Conservation (phyloP, 768 basidiomycete species). For the Strobilomyces confusus region DNA sequence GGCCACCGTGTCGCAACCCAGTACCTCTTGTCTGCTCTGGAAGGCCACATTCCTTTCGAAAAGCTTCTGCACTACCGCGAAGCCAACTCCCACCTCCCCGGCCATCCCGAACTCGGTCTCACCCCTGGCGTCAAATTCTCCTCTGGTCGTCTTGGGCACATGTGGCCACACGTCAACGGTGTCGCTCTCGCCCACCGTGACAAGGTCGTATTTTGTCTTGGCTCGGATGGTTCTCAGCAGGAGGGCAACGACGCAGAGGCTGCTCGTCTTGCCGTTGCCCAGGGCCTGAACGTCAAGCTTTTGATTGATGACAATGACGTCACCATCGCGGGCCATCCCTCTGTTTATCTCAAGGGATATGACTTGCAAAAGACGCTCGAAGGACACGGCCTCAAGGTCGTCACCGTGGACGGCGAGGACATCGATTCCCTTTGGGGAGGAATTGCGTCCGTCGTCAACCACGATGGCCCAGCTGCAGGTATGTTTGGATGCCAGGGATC, state of each 20-base stretch:
- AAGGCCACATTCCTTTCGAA: conserved; percentile 66
- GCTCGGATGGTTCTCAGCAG: conserved; percentile 89
- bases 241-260: conserved; percentile 92
- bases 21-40: conserved; percentile 76
- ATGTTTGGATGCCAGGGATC: conserved; percentile 13
- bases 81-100: conserved; percentile 82
- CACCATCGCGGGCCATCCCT: conserved; percentile 89
- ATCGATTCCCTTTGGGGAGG: conserved; percentile 73
- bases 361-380: conserved; percentile 64
- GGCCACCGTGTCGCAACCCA: conserved; percentile 91
- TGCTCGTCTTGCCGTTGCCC: conserved; percentile 81
- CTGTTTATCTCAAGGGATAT: conserved; percentile 80
- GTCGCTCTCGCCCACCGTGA: conserved; percentile 74
- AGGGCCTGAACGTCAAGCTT: conserved; percentile 78
- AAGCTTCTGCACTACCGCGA: conserved; percentile 83
- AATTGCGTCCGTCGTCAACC: conserved; percentile 48
- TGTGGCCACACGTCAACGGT: conserved; percentile 88
- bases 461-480: conserved; percentile 80
- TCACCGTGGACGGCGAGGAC: conserved; percentile 73
- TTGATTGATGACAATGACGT: conserved; percentile 90
- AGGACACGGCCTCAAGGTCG: conserved; percentile 79
- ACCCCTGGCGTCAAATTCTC: conserved; percentile 94
- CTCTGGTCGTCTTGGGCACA: conserved; percentile 87
- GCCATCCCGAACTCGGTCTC: conserved; percentile 84
- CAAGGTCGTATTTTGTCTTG: conserved; percentile 77